Percentiles rank a stretch among this genome's conserved stretches.
Evolutionary conservation across 768 basidiomycete species (phyloP).

Genomic region (Hygrocybe coccinea): DNA sequence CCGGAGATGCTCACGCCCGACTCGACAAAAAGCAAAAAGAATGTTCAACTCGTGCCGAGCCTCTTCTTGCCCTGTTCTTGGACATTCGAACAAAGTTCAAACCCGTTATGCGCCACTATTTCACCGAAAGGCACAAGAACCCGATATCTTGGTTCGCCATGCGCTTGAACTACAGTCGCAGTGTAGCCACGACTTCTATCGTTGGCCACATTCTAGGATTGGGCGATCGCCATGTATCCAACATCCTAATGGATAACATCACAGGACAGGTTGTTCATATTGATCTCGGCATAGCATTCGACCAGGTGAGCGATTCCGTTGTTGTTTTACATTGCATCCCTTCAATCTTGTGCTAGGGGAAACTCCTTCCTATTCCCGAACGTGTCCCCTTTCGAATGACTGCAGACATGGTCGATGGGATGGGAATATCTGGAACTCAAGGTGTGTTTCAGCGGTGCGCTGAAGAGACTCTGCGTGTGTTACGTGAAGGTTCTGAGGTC

Average conservation of each 20-base stretch:
- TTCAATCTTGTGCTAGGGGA: constrained; percentile 56
- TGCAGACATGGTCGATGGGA: constrained; percentile 87
- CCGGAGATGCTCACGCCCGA: constrained; percentile 28
- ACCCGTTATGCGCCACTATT: constrained; percentile 93
- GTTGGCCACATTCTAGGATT: constrained; percentile 90
- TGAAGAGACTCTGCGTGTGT: constrained; percentile 89
- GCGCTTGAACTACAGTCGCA: constrained; percentile 85
- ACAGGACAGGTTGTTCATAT: constrained; percentile 93
- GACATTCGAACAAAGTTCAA: constrained; percentile 45
- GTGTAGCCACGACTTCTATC: constrained; percentile 90
- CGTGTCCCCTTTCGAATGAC: constrained; percentile 94
- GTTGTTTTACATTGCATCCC: constrained; percentile 1
- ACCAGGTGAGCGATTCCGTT: constrained; percentile 54
- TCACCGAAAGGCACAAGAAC: constrained; percentile 82
- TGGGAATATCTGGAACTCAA: constrained; percentile 84
- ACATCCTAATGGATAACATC: constrained; percentile 80
- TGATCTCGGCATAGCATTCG: constrained; percentile 95
- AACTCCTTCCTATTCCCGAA: constrained; percentile 73
- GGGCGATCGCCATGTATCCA: constrained; percentile 88
- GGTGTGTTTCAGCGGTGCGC: constrained; percentile 95
- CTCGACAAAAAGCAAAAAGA: constrained; percentile 26
- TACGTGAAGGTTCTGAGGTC: constrained; percentile 78
- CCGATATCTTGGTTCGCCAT: constrained; percentile 91
- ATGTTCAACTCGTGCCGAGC: background rate
- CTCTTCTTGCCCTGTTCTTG: constrained; percentile 27